These are phyloP conservation scores for Penicillium subrubescens DNA, from an alignment of 495 filamentous ascomycete species.

Conservation along the genomic window DNA sequence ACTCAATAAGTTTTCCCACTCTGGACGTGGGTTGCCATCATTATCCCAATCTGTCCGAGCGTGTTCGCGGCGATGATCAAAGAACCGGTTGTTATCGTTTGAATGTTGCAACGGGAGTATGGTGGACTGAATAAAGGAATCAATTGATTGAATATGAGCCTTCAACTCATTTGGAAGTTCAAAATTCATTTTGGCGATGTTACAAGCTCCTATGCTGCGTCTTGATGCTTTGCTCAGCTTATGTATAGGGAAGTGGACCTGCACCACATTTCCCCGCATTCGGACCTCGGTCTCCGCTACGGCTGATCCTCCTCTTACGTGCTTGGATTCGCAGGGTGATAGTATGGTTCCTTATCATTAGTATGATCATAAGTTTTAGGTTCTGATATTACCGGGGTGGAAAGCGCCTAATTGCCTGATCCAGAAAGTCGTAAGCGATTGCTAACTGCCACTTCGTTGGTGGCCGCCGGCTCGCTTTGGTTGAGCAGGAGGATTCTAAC, in stretches of 20 bases:
- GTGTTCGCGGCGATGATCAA: constrained; percentile 61
- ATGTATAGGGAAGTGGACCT: not conserved
- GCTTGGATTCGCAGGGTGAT: not conserved
- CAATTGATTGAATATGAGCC: constrained; percentile 46
- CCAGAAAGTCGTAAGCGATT: not conserved
- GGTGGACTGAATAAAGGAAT: constrained; percentile 55
- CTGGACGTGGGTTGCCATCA: constrained; percentile 52
- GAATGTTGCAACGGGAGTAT: constrained; percentile 54
- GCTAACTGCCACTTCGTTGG: not conserved
- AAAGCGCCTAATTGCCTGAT: not conserved
- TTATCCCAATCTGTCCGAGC: constrained; percentile 57
- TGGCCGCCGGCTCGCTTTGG: too few species aligned
- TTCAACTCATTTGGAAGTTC: constrained; percentile 51
- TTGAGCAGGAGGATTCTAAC: not conserved
- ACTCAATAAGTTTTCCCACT: constrained; percentile 56
- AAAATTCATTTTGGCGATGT: constrained; percentile 53
- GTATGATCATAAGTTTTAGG: not conserved
- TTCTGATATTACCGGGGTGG: too few species aligned
- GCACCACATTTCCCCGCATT: constrained; percentile 25
- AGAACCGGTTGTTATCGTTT: constrained; percentile 61
- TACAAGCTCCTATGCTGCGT: not conserved
- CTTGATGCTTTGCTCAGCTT: not conserved
- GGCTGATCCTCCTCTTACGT: not conserved
- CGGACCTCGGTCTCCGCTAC: constrained; percentile 19
- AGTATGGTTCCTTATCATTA: not conserved